Evolutionary conservation across 176 grass and related monocot genomes (phyloP), one percentile per base, ranked within the genome.

Genomic region (Canna indica): DNA sequence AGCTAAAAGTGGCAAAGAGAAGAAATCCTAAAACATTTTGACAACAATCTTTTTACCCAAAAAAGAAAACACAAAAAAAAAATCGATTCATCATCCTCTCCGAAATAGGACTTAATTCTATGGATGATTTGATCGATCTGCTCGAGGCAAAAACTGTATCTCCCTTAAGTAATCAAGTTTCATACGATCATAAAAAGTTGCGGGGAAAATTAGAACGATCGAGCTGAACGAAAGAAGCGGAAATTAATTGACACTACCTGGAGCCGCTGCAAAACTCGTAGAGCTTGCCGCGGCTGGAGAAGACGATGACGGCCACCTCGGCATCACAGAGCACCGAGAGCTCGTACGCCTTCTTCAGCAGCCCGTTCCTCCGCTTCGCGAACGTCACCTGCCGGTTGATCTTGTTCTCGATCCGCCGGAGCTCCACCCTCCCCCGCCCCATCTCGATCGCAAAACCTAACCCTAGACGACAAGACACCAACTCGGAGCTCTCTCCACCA

Each of bases 321-420:
- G 91, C 91, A 72, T 95, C 87, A 73, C 91, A 95, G 42, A 95
- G 72, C 66, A 95, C 76, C 1, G 87, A 88, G 42, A 95, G 87
- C 80, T 95, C 91, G 76, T 91, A 91, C 0, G 91, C 87, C 82
- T 95, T 95, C 85, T 95, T 95, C 53, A 95, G 85, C 59, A 95
- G 80, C 9, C 91, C 91, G 60, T 91, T 91, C 69, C 87, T 63
- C 61, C 91, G 83, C 87, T 95, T 95, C 22, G 91, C 82, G 81
- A 95, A 91, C 8, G 87, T 90, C 72, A 95, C 91, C 87, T 95
- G 91, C 58, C 85, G 71, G 83, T 86, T 95, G 54, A 91, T 91
- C 87, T 95, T 95, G 85, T 95, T 91, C 87, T 95, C 87, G 48
- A 95, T 91, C 78, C 91, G 76, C 78, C 81, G 87, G 85, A 95